These are phyloP conservation scores for Rauvolfia tetraphylla DNA, from an alignment of 257 asterid genomes.

Conservation along the genomic window DNA sequence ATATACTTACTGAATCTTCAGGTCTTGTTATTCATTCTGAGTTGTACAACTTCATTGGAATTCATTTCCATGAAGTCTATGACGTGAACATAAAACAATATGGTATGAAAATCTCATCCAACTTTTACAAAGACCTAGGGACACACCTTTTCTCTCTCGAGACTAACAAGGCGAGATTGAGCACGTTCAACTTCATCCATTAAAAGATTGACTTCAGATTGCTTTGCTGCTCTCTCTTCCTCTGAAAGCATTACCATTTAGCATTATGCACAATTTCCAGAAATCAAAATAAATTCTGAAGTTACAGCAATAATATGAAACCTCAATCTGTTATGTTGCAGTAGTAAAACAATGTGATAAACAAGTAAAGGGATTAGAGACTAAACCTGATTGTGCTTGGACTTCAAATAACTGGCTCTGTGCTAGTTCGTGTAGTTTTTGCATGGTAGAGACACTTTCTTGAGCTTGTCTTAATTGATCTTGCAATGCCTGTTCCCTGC, in stretches of 20 bases:
- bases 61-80: background rate
- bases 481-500: constrained; percentile 85
- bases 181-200: constrained; percentile 99
- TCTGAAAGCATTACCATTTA: constrained; percentile 42
- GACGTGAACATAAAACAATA: background rate
- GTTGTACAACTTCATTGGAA: background rate
- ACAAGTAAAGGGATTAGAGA: background rate
- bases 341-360: background rate
- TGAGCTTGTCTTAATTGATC: constrained; percentile 96
- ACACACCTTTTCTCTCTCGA: constrained; percentile 94
- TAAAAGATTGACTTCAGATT: constrained; percentile 87
- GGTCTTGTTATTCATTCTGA: background rate
- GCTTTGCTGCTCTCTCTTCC: constrained; percentile 87
- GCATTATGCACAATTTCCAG: constrained; percentile 18
- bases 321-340: background rate
- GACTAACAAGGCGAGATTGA: constrained; percentile 89
- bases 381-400: constrained; percentile 96
- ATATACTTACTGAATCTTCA: background rate
- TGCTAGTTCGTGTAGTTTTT: constrained; percentile 93
- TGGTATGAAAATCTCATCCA: background rate
- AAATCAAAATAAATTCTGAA: background rate
- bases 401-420: constrained; percentile 97
- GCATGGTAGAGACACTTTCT: constrained; percentile 95
- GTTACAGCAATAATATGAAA: background rate
- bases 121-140: background rate